phyloP scores from a whole-genome alignment of 2,329 filamentous ascomycete genomes.

The Talaromyces sp. region DNA sequence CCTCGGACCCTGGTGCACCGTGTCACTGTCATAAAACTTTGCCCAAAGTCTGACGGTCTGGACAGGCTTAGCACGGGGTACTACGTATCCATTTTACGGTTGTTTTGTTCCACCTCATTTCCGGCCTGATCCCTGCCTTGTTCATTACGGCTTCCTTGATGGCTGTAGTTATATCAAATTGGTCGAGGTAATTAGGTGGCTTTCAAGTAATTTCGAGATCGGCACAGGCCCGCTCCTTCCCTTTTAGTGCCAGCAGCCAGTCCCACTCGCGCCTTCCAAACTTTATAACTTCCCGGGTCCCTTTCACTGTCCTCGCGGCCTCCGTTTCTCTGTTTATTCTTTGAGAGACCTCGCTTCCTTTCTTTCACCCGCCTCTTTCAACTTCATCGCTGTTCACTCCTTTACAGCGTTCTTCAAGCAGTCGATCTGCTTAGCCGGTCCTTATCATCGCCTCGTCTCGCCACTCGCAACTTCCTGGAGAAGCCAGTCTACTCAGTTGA shows the following conservation, averaged over 20 bases:
- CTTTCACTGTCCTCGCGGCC: background rate
- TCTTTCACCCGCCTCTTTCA: background rate
- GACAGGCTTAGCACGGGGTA: background rate
- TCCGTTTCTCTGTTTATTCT: background rate
- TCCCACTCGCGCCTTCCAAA: background rate
- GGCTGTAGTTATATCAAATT: too few relatives aligned
- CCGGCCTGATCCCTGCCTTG: background rate
- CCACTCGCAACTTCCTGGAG: slow-evolving; percentile 10
- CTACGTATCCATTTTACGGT: background rate
- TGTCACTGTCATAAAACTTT: background rate
- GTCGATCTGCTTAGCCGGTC: slow-evolving; percentile 17
- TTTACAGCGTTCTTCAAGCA: slow-evolving; percentile 20
- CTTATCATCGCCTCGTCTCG: slow-evolving; percentile 1
- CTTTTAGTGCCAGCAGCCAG: background rate
- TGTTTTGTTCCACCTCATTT: slow-evolving; percentile 7
- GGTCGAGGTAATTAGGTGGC: background rate
- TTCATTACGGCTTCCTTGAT: background rate
- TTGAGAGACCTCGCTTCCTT: slow-evolving; percentile 10
- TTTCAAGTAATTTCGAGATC: slow-evolving; percentile 7
- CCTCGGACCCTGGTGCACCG: background rate
- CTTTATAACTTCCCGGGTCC: background rate
- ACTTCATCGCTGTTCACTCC: slow-evolving; percentile 19
- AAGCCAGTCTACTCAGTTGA: slow-evolving; percentile 2
- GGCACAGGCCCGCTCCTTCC: slow-evolving; percentile 3
- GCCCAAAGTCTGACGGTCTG: background rate